Percentiles rank a stretch among this genome's conserved stretches.
These are phyloP conservation scores for Starmerella geochares DNA, from an alignment of 805 yeast genomes.

Conservation along the genomic window DNA sequence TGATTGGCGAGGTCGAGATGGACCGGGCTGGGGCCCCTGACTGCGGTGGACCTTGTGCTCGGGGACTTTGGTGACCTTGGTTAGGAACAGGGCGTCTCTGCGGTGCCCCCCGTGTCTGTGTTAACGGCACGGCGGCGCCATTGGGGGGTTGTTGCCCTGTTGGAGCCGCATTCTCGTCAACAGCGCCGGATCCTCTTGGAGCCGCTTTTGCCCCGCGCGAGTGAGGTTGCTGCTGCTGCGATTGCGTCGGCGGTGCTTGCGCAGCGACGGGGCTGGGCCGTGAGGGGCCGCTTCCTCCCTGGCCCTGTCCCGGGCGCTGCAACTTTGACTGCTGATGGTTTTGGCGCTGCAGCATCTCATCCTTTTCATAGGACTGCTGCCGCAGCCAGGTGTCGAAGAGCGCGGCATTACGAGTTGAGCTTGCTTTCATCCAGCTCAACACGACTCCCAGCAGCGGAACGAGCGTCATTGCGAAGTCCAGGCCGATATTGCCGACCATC, in stretches of 20 bases:
- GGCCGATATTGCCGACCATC: conserved; percentile 62
- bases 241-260: not conserved
- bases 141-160: no score
- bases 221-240: not conserved
- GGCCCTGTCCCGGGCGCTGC: not conserved
- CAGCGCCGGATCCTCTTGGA: not conserved
- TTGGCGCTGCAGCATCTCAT: conserved; percentile 6
- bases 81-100: not conserved
- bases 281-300: not conserved
- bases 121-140: no score
- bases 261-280: not conserved
- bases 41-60: not conserved
- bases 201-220: no score
- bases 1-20: not conserved
- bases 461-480: conserved; percentile 65
- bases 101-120: conserved; percentile 3
- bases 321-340: conserved; percentile 15
- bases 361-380: conserved; percentile 20
- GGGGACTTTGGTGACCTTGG: not conserved
- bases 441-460: conserved; percentile 74
- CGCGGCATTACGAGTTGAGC: conserved; percentile 85
- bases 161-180: not conserved
- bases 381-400: conserved; percentile 47
- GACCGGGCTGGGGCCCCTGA: no score
- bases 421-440: conserved; percentile 69